Evolutionary conservation across 352 stramenopile species (phyloP).

Genomic region (Phytopythium aichiense): DNA sequence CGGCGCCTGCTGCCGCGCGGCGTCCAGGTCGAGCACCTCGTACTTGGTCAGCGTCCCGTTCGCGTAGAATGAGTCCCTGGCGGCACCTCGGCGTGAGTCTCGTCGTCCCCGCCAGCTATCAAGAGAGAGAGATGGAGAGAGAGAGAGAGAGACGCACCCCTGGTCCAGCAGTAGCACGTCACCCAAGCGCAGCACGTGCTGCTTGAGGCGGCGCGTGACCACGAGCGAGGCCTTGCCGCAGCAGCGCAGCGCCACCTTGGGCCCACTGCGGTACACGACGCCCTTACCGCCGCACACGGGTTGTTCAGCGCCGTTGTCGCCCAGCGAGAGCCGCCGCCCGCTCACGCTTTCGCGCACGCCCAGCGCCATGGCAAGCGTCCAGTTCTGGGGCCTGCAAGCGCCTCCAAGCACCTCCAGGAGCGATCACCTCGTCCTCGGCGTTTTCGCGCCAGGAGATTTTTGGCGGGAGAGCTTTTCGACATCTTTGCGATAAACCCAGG

Average conservation of each 20-base stretch:
- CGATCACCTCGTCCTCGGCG: too few species aligned
- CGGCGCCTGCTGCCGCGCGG: constrained; percentile 10
- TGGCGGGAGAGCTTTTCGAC: too few species aligned
- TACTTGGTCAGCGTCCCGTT: constrained; percentile 86
- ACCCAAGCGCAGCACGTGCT: constrained; percentile 71
- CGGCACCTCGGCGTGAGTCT: not conserved
- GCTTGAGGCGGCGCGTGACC: constrained; percentile 62
- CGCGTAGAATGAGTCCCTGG: constrained; percentile 72
- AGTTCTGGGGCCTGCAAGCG: too few species aligned
- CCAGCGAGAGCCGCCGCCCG: constrained; percentile 42
- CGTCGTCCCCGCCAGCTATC: not conserved
- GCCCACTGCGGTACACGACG: constrained; percentile 60
- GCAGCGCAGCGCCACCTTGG: constrained; percentile 68
- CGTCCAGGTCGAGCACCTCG: constrained; percentile 59
- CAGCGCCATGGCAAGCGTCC: constrained; percentile 21
- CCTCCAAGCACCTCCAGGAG: too few species aligned
- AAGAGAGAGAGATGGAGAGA: not conserved
- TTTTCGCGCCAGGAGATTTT: too few species aligned
- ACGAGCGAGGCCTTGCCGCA: constrained; percentile 75
- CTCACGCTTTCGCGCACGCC: constrained; percentile 76
- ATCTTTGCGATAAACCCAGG: too few species aligned
- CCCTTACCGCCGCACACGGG: constrained; percentile 67
- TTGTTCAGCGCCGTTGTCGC: constrained; percentile 42
- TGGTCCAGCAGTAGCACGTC: constrained; percentile 62
- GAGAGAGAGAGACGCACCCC: constrained; percentile 17